Percentiles rank a stretch among this genome's conserved stretches.
phyloP scores from a whole-genome alignment of 345 rosid genomes.

The Gossypium raimondii region DNA sequence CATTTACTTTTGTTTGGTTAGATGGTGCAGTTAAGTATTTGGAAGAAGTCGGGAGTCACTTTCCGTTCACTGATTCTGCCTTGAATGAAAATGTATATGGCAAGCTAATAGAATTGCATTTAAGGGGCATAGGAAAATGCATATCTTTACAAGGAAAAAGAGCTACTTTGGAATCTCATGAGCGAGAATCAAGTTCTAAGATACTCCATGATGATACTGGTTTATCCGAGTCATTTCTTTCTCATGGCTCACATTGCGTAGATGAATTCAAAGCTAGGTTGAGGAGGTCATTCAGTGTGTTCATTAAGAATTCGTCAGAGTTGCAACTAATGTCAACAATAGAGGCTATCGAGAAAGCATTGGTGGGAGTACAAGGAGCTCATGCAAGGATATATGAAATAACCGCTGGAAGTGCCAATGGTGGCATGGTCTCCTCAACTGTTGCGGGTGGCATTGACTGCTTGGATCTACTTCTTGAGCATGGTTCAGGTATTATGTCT shows the following conservation, averaged over 20 bases:
- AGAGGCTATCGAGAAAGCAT: constrained; percentile 73
- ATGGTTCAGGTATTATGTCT: constrained; percentile 55
- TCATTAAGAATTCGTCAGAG: constrained; percentile 57
- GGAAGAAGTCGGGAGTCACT: constrained; percentile 66
- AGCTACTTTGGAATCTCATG: constrained; percentile 70
- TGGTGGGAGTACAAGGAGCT: constrained; percentile 63
- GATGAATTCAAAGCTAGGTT: constrained; percentile 63
- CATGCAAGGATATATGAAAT: constrained; percentile 40
- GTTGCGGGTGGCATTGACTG: constrained; percentile 85
- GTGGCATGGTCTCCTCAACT: constrained; percentile 59
- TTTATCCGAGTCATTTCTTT: constrained; percentile 34
- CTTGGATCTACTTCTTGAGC: constrained; percentile 83
- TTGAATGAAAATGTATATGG: constrained; percentile 40
- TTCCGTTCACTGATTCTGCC: constrained; percentile 42
- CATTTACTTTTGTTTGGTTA: constrained; percentile 64
- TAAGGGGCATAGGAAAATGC: constrained; percentile 79
- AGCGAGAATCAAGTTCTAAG: constrained; percentile 58
- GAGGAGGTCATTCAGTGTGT: constrained; percentile 62
- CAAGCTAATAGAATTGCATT: constrained; percentile 60
- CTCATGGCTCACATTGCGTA: constrained; percentile 34
- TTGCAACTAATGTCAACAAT: constrained; percentile 61
- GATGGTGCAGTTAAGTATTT: constrained; percentile 75
- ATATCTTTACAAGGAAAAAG: constrained; percentile 72
- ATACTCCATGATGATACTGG: constrained; percentile 29
- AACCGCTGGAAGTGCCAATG: constrained; percentile 51